Evolutionary conservation across 2,329 filamentous ascomycete genomes (phyloP), one percentile per base, ranked within the genome.

Genomic region (Rhynchosporium secalis): DNA sequence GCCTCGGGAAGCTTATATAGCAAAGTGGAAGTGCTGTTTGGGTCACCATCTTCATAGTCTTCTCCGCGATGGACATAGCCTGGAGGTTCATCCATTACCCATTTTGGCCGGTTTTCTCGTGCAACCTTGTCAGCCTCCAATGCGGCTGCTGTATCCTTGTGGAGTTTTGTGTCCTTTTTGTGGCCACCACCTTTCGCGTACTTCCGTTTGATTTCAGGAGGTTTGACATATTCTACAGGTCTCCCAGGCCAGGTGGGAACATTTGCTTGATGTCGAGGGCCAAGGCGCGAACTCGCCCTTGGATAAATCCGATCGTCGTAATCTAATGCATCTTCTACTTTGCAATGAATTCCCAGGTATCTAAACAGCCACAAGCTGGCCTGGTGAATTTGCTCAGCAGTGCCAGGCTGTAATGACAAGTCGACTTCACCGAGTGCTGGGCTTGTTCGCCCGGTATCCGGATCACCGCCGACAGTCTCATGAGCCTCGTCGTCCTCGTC

Each of bases 281-380:
- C 95, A 43, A 98, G 81, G 43, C 95, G 89, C 60, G 95, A 98
- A 73, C 93, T 96, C 15, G 95, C 94, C 68, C 95, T 89, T 8
- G 95, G 95, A 73, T 98, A 98, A 68, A 99, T 98, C 67, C 95
- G 88, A 75, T 99, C 95, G 72, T 99, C 95, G 73, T 96, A 96
- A 75, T 99, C 95, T 36, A 99, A 80, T 0, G 92, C 95, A 78
- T 99, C 95, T 75, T 98, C 93, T 0, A 95, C 90, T 68, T 92
- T 90, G 77, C 93, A 97, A 77, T 99, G 95, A 69, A 96, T 92
- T 43, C 95, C 95, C 6, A 99, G 79, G 75, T 99, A 99, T 64
- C 95, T 86, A 79, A 95, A 98, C 2, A 92, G 93, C 95, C 95
- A 99, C 72, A 97, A 85, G 71, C 92, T 95, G 38, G 94, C 92